phyloP scores from a whole-genome alignment of 208 protist species.

The Trypanosoma mega region DNA sequence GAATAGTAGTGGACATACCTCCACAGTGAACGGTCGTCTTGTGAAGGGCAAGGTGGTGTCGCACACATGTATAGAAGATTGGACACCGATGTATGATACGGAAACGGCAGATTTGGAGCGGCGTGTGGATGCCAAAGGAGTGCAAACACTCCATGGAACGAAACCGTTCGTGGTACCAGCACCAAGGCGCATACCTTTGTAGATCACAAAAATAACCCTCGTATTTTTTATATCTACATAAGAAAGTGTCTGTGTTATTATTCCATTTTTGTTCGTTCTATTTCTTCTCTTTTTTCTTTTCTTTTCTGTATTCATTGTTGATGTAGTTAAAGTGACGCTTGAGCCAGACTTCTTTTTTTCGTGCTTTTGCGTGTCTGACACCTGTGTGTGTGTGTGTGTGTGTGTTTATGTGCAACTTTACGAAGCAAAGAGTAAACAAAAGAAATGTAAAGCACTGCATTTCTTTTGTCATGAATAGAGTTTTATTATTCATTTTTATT shows the following conservation, averaged over 20 bases:
- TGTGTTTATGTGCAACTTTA: too few relatives aligned
- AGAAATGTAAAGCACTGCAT: too few relatives aligned
- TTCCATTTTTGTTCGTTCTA: too few relatives aligned
- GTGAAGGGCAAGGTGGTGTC: not conserved
- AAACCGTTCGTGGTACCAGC: constrained; percentile 46
- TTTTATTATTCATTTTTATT: not conserved
- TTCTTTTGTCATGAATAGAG: too few relatives aligned
- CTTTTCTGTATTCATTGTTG: too few relatives aligned
- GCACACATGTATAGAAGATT: constrained; percentile 24
- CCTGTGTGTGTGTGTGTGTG: too few relatives aligned
- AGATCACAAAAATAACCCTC: not conserved
- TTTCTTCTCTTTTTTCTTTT: constrained; percentile 15
- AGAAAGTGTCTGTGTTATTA: too few relatives aligned
- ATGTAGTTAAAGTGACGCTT: too few relatives aligned
- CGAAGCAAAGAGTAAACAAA: too few relatives aligned
- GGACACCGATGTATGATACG: constrained; percentile 27
- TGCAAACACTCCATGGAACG: constrained; percentile 42
- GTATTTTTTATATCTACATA: constrained; percentile 11
- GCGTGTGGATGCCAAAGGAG: constrained; percentile 42
- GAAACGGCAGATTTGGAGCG: constrained; percentile 35
- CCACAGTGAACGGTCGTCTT: not conserved
- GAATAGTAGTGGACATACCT: not conserved
- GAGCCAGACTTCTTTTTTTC: too few relatives aligned
- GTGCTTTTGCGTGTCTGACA: too few relatives aligned
- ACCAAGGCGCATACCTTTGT: constrained; percentile 1